Evolutionary conservation across 192 early-diverging fungal species (phyloP), one percentile per base, ranked within the genome.

Genomic region (Coemansia erecta): DNA sequence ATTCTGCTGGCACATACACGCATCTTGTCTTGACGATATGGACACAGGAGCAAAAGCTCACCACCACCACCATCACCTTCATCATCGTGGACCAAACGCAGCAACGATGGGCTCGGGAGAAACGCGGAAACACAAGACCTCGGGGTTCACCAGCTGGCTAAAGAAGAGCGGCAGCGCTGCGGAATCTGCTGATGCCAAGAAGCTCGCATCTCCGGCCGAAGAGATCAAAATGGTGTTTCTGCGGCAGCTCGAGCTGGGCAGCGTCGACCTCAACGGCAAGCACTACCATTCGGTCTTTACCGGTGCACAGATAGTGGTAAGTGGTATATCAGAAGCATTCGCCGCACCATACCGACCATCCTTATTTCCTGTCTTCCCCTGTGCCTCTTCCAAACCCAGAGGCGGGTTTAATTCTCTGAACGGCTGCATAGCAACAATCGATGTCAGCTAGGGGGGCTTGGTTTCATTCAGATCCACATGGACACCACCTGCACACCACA

Each of bases 201-300:
- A 80, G 58, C 68, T 80, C 26, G 77, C 72, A 24, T 80, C 77
- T 19, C 77, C 77, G 2, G 77, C 77, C 0, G 77, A 80, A 52
- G 77, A 73, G 41, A 73, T 80, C 64, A 80, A 80, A 58, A 51
- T 67, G 46, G 70, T 74, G 31, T 80, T 80, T 44, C 57, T 80
- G 54, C 60, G 68, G 26, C 66, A 74, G 50, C 52, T 80, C 1
- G 68, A 70, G 60, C 72, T 80, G 19, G 68, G 77, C 58, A 68
- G 64, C 50, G 31, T 74, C 21, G 72, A 74, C 41, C 58, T 80
- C 11, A 60, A 80, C 23, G 72, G 72, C 35, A 66, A 51, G 49
- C 63, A 64, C 46, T 80, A 80, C 62, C 77, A 80, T 41, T 74
- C 72, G 39, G 77, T 80, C 18, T 80, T 80, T 52, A 73, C 72